Evolutionary conservation across 176 grass and related monocot genomes (phyloP).

Genomic region (Oryza glaberrima): DNA sequence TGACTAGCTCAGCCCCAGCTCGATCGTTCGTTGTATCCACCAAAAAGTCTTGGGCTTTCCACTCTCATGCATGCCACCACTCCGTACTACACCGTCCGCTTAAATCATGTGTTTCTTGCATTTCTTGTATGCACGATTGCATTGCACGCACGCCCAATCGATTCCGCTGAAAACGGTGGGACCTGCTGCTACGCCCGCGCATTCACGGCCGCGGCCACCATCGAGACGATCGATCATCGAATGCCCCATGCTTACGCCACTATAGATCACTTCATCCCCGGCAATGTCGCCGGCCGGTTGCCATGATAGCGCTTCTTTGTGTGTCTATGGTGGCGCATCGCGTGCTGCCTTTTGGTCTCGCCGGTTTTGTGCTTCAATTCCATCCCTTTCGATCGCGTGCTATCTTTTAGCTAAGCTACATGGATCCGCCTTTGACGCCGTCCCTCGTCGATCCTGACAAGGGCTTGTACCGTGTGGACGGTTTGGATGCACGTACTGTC

Average conservation of each 20-base stretch:
- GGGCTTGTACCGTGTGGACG: too few species aligned
- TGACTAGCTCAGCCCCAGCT: too few species aligned
- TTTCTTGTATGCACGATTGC: too few species aligned
- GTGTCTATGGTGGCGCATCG: not conserved
- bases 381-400: not conserved
- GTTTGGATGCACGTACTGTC: too few species aligned
- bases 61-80: too few species aligned
- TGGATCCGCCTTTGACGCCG: too few species aligned
- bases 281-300: not conserved
- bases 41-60: too few species aligned
- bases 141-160: not conserved
- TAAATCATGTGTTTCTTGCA: too few species aligned
- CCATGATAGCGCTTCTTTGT: not conserved
- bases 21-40: too few species aligned
- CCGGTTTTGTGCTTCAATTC: not conserved
- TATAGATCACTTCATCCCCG: not conserved
- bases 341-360: not conserved
- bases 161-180: not conserved
- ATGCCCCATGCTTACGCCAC: not conserved
- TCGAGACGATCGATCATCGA: not conserved
- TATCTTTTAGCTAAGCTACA: too few species aligned
- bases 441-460: too few species aligned
- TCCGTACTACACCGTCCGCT: too few species aligned
- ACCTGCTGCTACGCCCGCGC: not conserved
- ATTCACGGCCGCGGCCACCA: not conserved